Evolutionary conservation across 495 filamentous ascomycete genomes (phyloP).

Genomic region (Rhizodiscina lignyota): DNA sequence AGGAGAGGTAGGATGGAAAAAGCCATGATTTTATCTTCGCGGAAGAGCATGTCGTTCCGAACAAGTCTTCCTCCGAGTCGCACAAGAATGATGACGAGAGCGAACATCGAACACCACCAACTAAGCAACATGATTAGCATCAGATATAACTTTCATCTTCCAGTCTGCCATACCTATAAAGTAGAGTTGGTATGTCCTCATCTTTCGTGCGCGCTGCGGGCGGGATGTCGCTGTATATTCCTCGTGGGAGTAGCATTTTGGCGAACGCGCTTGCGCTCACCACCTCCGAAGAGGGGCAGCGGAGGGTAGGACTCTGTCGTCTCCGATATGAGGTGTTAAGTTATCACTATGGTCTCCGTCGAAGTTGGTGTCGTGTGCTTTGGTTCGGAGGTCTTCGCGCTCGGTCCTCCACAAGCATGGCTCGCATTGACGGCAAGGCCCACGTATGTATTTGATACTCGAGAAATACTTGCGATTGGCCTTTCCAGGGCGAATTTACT

Average conservation of each 20-base stretch:
- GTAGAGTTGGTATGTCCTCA: not conserved
- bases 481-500: too few relatives aligned
- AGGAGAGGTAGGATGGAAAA: conserved; percentile 64
- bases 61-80: conserved; percentile 65
- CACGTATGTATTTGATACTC: too few relatives aligned
- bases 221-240: not conserved
- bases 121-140: conserved; percentile 47
- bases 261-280: not conserved
- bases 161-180: not conserved
- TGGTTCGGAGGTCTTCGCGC: too few relatives aligned
- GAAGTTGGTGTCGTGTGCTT: too few relatives aligned
- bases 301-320: too few relatives aligned
- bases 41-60: conserved; percentile 63
- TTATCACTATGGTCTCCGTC: too few relatives aligned
- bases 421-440: too few relatives aligned
- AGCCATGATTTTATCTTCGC: conserved; percentile 77
- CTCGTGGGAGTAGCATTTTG: not conserved
- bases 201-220: not conserved
- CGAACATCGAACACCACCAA: conserved; percentile 86
- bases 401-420: too few relatives aligned
- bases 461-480: too few relatives aligned
- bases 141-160: not conserved
- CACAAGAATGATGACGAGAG: conserved; percentile 61
- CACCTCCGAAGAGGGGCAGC: not conserved
- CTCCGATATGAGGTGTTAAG: too few relatives aligned